These are phyloP conservation scores for Oryza officinalis DNA, from an alignment of 176 grass and related monocot genomes.

Conservation along the genomic window DNA sequence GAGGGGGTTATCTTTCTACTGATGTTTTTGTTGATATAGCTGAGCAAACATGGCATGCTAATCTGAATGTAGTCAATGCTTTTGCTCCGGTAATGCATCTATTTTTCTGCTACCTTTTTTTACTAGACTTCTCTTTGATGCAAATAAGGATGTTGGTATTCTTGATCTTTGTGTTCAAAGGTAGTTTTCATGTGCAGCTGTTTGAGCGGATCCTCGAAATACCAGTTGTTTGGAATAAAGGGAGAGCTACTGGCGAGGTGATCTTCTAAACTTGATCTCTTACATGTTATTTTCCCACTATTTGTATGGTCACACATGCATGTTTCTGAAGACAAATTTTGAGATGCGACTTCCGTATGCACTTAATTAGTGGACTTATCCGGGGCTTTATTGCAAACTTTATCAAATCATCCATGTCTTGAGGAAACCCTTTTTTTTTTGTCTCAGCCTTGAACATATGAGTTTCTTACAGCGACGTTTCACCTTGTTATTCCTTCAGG, in stretches of 20 bases:
- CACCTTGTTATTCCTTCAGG: constrained; percentile 43
- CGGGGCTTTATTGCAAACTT: constrained; percentile 25
- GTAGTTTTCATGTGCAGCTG: constrained; percentile 61
- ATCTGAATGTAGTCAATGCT: constrained; percentile 72
- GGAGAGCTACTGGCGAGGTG: constrained; percentile 99
- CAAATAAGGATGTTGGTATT: constrained; percentile 17
- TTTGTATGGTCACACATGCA: constrained; percentile 14
- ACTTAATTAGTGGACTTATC: constrained; percentile 12
- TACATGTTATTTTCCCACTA: constrained; percentile 21
- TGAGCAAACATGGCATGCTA: constrained; percentile 97
- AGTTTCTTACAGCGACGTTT: constrained; percentile 18
- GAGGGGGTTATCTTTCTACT: constrained; percentile 83
- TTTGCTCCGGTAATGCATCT: constrained; percentile 84
- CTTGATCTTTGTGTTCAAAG: constrained; percentile 36
- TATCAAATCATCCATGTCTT: constrained; percentile 7
- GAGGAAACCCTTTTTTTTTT: constrained; percentile 29
- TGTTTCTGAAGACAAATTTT: constrained; percentile 22
- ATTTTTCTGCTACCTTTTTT: constrained; percentile 21
- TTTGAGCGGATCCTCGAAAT: constrained; percentile 92
- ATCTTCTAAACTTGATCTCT: constrained; percentile 57
- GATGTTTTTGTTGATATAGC: constrained; percentile 95
- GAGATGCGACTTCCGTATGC: constrained; percentile 23
- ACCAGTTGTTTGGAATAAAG: constrained; percentile 77
- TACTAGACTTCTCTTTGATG: neutral
- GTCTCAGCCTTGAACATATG: constrained; percentile 15